Evolutionary conservation across 2,329 filamentous ascomycete species (phyloP), one percentile per base, ranked within the genome.

Genomic region (Penicillium sp.): DNA sequence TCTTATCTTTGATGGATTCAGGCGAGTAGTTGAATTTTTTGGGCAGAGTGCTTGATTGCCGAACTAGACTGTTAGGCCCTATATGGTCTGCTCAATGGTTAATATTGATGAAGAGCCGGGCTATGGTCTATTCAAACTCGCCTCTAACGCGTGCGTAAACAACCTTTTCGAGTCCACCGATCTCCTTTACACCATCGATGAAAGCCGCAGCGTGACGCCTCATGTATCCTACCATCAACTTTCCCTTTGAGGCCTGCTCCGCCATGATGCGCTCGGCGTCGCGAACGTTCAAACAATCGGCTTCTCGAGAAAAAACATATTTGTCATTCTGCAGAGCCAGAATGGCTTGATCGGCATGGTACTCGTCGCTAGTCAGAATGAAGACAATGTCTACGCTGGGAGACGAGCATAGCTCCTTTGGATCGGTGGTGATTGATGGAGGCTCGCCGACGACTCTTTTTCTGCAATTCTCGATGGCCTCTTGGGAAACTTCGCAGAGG

Each of bases 191-290:
- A 0, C 81, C 80, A 36, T 83, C 75, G 0, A 75, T 61, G 59
- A 86, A 86, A 0, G 76, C 74, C 0, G 77, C 64, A 0, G 84
- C 83, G 62, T 84, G 86, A 3, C 84, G 75, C 14, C 84, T 71
- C 82, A 85, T 85, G 53, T 83, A 83, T 2, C 83, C 84, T 0
- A 87, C 81, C 64, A 87, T 81, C 0, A 84, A 75, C 21, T 65
- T 72, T 0, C 77, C 81, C 2, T 67, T 61, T 0, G 76, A 75
- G 1, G 55, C 58, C 53, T 75, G 68, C 63, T 86, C 82, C 0
- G 81, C 81, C 19, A 80, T 70, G 23, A 87, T 75, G 0, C 64
- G 57, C 28, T 80, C 67, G 0, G 77, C 69, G 36, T 79, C 77
- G 1, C 67, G 71, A 10, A 19, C 18, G 18, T 14, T 21, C 19